These are phyloP conservation scores for Myxozyma vanderwaltii DNA, from an alignment of 805 yeast genomes.

Conservation along the genomic window DNA sequence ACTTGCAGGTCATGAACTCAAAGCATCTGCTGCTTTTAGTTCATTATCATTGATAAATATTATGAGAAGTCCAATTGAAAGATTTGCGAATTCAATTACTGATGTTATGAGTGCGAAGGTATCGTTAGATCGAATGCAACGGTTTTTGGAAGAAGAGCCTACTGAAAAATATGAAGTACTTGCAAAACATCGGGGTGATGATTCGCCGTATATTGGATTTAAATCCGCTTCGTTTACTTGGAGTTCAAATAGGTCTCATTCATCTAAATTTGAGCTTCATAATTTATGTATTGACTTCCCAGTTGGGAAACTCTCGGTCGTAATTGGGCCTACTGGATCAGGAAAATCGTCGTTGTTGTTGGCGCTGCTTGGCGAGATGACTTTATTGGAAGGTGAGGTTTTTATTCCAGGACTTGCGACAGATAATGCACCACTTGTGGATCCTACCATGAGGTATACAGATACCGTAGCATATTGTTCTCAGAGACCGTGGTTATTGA, in stretches of 20 bases:
- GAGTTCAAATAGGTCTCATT: slow-evolving; percentile 42
- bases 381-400: slow-evolving; percentile 56
- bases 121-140: slow-evolving; percentile 76
- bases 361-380: slow-evolving; percentile 87
- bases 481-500: slow-evolving; percentile 87
- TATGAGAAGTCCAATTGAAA: slow-evolving; percentile 78
- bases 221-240: slow-evolving; percentile 75
- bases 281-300: slow-evolving; percentile 66
- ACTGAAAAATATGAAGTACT: slow-evolving; percentile 76
- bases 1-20: slow-evolving; percentile 5
- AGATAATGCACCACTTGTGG: slow-evolving; percentile 50
- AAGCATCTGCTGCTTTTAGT: slow-evolving; percentile 66
- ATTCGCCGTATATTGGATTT: slow-evolving; percentile 66
- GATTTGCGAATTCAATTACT: slow-evolving; percentile 78
- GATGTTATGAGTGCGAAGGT: slow-evolving; percentile 79
- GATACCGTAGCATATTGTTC: slow-evolving; percentile 55
- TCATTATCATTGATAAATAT: slow-evolving; percentile 76
- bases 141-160: slow-evolving; percentile 75
- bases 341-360: slow-evolving; percentile 83
- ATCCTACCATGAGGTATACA: slow-evolving; percentile 74
- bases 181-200: slow-evolving; percentile 45
- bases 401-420: slow-evolving; percentile 70
- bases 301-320: slow-evolving; percentile 71
- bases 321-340: slow-evolving; percentile 84
- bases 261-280: slow-evolving; percentile 61